Percentiles rank a stretch among this genome's conserved stretches.
Evolutionary conservation across 139 green algal species (phyloP).

Genomic region (Astrephomene gubernaculifera): DNA sequence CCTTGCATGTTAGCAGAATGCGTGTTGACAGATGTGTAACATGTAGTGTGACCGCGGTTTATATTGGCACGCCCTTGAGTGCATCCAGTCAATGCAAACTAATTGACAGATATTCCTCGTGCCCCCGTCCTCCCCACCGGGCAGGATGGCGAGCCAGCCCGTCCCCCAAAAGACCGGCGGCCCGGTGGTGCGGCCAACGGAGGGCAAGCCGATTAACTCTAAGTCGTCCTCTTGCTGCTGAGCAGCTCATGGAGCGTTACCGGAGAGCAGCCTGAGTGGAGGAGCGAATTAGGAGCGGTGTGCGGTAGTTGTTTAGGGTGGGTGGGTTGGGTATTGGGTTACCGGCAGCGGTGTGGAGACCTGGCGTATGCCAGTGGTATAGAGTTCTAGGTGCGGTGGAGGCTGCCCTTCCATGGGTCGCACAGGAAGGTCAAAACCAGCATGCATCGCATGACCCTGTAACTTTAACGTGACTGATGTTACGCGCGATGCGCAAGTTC

Average conservation of each 20-base stretch:
- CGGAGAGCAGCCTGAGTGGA: conserved; percentile 1
- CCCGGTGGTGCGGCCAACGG: conserved; percentile 80
- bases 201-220: conserved; percentile 82
- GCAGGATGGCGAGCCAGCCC: conserved; percentile 91
- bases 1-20: background rate
- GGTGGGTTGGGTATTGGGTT: background rate
- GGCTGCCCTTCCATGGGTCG: background rate
- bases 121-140: no score
- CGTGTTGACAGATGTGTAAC: background rate
- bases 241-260: conserved; percentile 20
- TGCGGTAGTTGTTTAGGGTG: background rate
- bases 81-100: background rate
- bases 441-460: conserved; percentile 12
- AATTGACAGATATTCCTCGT: background rate
- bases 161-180: conserved; percentile 72
- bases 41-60: background rate
- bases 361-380: background rate
- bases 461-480: conserved; percentile 5
- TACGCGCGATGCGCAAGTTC: background rate
- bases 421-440: conserved; percentile 3
- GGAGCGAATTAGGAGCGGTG: conserved; percentile 7
- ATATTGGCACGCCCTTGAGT: background rate
- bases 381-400: background rate
- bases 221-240: conserved; percentile 91
- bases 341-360: no score